These are phyloP conservation scores for Yamadazyma insecticola DNA, from an alignment of 805 yeast genomes.

Conservation along the genomic window DNA sequence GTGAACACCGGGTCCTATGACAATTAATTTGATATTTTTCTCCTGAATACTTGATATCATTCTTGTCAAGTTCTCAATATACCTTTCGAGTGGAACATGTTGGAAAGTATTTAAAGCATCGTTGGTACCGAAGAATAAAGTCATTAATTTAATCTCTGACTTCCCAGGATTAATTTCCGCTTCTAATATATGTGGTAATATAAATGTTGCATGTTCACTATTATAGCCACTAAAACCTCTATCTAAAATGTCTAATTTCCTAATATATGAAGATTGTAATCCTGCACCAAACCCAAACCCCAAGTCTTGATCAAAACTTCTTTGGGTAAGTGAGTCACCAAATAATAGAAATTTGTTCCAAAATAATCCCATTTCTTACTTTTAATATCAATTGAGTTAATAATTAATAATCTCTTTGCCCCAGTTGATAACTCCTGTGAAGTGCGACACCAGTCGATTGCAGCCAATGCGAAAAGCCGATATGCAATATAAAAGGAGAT, in stretches of 20 bases:
- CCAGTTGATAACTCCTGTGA: no score
- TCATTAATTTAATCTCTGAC: constrained; percentile 37
- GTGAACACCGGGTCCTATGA: constrained; percentile 62
- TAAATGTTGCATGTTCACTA: constrained; percentile 49
- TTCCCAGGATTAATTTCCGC: constrained; percentile 23
- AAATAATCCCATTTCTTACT: constrained; percentile 4
- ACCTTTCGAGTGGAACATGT: constrained; percentile 50
- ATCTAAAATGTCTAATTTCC: constrained; percentile 63
- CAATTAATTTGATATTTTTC: constrained; percentile 46
- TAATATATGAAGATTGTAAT: constrained; percentile 43
- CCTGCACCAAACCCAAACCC: constrained; percentile 51
- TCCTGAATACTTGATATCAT: constrained; percentile 38
- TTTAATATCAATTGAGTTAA: no score
- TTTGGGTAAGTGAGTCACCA: constrained; percentile 72
- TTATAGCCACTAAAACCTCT: constrained; percentile 81
- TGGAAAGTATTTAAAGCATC: constrained; percentile 42
- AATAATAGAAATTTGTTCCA: constrained; percentile 50
- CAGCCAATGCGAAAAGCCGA: no score
- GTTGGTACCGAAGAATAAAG: constrained; percentile 78
- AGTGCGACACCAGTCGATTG: no score
- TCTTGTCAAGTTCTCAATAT: constrained; percentile 39
- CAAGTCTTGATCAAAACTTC: constrained; percentile 32
- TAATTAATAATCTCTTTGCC: no score
- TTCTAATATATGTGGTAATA: constrained; percentile 41
- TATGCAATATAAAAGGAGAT: no score